Evolutionary conservation across 225 moss, liverwort and hornwort species (phyloP).

Genomic region (Bryoerythrophyllum caledonicum): DNA sequence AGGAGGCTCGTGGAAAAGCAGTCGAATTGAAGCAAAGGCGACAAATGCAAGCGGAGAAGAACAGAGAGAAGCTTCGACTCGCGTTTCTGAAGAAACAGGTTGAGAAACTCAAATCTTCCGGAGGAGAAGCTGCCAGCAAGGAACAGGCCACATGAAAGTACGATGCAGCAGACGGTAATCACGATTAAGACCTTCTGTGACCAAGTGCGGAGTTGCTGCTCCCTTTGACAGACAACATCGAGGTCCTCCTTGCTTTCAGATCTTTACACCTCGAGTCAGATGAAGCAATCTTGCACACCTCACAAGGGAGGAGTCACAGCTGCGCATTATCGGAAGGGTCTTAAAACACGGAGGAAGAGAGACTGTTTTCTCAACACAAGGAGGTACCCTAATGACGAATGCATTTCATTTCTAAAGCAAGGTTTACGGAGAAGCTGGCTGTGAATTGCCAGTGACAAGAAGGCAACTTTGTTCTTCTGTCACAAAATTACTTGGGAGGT

Average conservation of each 20-base stretch:
- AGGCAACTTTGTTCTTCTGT: not conserved
- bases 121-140: constrained; percentile 23
- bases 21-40: constrained; percentile 76
- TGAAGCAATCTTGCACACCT: not conserved
- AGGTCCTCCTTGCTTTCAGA: not conserved
- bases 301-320: not conserved
- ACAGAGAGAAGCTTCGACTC: constrained; percentile 72
- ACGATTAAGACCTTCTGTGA: not conserved
- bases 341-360: not conserved
- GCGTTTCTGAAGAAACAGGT: constrained; percentile 86
- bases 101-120: constrained; percentile 66
- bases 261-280: not conserved
- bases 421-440: constrained; percentile 2
- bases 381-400: not conserved
- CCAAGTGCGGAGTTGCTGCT: not conserved
- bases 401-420: not conserved
- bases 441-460: not conserved
- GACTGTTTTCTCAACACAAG: not conserved
- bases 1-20: constrained; percentile 80
- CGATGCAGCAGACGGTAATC: not conserved
- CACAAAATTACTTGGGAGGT: not conserved
- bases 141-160: constrained; percentile 23
- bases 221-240: not conserved
- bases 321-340: not conserved
- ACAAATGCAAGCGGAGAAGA: constrained; percentile 68